Percentiles rank a stretch among this genome's conserved stretches.
phyloP scores from a whole-genome alignment of 23 red algal genomes.

The Cyanidiococcus yangmingshanensis region DNA sequence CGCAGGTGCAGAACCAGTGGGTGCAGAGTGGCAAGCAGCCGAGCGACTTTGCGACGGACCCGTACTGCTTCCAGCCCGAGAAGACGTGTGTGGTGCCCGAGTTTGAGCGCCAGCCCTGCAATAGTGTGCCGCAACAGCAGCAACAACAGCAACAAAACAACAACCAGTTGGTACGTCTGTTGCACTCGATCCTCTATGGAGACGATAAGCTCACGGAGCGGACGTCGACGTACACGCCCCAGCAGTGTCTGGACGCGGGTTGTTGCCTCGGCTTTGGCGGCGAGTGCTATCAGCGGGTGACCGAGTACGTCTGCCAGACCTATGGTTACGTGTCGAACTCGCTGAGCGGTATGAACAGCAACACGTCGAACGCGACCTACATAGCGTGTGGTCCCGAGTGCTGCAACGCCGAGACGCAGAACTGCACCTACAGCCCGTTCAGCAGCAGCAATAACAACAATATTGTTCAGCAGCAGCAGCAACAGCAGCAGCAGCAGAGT shows the following conservation, averaged over 20 bases:
- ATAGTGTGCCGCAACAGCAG: not conserved
- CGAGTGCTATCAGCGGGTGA: constrained; percentile 11
- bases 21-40: constrained; percentile 12
- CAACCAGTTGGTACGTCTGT: not conserved
- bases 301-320: constrained; percentile 15
- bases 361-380: not conserved
- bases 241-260: constrained; percentile 19
- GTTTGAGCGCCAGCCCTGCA: constrained; percentile 17
- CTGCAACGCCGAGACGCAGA: constrained; percentile 18
- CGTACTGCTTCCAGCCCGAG: constrained; percentile 20
- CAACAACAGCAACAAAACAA: not conserved
- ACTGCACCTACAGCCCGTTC: constrained; percentile 1
- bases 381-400: constrained; percentile 8
- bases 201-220: not conserved
- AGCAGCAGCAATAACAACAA: not conserved
- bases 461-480: too few relatives aligned
- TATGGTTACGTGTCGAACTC: not conserved
- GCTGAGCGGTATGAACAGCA: not conserved
- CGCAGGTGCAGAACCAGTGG: constrained; percentile 9
- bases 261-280: constrained; percentile 1
- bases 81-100: constrained; percentile 12
- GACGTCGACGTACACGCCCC: not conserved
- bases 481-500: not conserved
- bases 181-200: not conserved
- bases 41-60: not conserved